These are phyloP conservation scores for Dactylellina haptotyla DNA, from an alignment of 2,329 filamentous ascomycete genomes.

Conservation along the genomic window DNA sequence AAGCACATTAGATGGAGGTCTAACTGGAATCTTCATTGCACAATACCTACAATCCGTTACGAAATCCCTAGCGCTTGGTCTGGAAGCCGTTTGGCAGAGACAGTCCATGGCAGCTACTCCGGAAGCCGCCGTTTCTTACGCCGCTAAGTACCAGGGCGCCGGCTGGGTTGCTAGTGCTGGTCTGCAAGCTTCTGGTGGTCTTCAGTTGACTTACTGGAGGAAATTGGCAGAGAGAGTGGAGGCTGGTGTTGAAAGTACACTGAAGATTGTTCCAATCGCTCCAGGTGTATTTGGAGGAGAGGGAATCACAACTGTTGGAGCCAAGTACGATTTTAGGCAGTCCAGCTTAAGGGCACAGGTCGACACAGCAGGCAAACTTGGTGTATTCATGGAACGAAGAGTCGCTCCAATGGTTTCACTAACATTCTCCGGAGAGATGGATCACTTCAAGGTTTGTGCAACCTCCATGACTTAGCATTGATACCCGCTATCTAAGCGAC, in stretches of 20 bases:
- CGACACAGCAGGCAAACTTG: constrained; percentile 92
- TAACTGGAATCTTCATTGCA: constrained; percentile 94
- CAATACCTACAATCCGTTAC: constrained; percentile 96
- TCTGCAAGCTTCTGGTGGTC: constrained; percentile 83
- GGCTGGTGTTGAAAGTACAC: constrained; percentile 92
- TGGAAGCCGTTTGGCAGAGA: constrained; percentile 95
- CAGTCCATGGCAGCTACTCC: constrained; percentile 83
- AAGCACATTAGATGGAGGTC: constrained; percentile 87
- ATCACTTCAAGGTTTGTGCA: constrained; percentile 86
- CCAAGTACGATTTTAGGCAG: constrained; percentile 98
- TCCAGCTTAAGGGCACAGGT: constrained; percentile 95
- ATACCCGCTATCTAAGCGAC: constrained; percentile 4
- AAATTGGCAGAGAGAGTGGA: constrained; percentile 93
- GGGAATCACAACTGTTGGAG: constrained; percentile 87
- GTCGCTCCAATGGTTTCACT: constrained; percentile 91
- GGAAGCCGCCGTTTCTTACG: constrained; percentile 91
- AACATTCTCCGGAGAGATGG: constrained; percentile 95
- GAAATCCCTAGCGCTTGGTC: constrained; percentile 82
- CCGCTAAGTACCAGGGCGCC: constrained; percentile 85
- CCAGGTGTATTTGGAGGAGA: constrained; percentile 77
- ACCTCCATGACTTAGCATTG: constrained; percentile 40
- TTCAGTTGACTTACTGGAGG: constrained; percentile 94
- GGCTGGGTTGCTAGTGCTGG: constrained; percentile 96
- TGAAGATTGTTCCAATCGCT: constrained; percentile 86
- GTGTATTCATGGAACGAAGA: constrained; percentile 92